A percentile compares a stretch with the other conserved stretches of the same genome.
Conservation (phyloP, 257 asterid genomes). For the Lantana camara region DNA sequence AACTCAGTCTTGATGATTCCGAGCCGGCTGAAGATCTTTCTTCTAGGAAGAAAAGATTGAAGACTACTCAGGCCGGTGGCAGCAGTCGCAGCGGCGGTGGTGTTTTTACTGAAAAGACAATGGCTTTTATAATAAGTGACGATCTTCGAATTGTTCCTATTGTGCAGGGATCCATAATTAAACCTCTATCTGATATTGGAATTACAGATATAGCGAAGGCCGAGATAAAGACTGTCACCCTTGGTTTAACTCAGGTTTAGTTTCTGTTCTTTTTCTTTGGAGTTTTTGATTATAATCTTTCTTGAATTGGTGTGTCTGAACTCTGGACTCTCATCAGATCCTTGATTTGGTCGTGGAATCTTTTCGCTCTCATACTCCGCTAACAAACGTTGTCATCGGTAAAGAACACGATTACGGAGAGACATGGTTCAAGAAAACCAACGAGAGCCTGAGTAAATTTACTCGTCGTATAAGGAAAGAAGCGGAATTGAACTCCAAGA, state of each 20-base stretch:
- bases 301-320: too few species aligned
- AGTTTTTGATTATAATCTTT: too few species aligned
- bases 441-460: too few species aligned
- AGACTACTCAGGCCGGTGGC: too few species aligned
- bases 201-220: constrained; percentile 7
- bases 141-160: constrained; percentile 24
- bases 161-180: background rate
- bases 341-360: constrained; percentile 6
- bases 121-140: constrained; percentile 19
- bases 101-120: background rate
- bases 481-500: background rate
- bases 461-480: background rate
- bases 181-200: background rate
- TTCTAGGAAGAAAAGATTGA: too few species aligned
- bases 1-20: constrained; percentile 8
- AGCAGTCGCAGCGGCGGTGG: too few species aligned
- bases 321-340: too few species aligned
- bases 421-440: too few species aligned
- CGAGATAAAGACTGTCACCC: background rate
- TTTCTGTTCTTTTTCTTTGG: too few species aligned
- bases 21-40: background rate
- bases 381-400: too few species aligned
- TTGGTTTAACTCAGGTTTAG: constrained; percentile 21
- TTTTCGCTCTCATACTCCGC: constrained; percentile 9
- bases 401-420: too few species aligned